Base-by-base conservation (phyloP, 441 rosid genomes). In the Gossypium davidsonii region DNA sequence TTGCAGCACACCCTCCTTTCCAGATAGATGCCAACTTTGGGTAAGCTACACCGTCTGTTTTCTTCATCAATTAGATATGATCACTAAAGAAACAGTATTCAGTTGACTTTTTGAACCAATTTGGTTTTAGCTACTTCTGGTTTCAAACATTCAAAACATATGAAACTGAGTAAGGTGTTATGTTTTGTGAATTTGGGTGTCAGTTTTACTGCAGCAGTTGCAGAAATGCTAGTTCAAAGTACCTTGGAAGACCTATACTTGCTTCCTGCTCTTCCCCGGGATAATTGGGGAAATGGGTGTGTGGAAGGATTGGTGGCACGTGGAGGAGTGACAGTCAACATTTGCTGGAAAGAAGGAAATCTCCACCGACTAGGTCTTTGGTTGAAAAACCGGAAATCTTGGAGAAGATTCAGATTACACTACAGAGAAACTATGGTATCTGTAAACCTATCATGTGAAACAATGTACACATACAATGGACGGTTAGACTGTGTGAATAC, bases 1-100 rank as follows among this genome's bases (percentile, higher is more conserved):
- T 94, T 84, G 85, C 93, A 14, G 96, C 97, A n/a, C 98, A 92
- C 70, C 99, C 99, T 12, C 99, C 98, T 25, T 94, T 94, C 77
- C 98, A 92, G 79, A 94, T 94, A 3, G 99, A 94, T 79, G 94
- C 90, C 73, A 94, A 94, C 77, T 89, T 91, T 20, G 98, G 97
- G 98, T 94, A 85, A 85, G 85, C 71, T 46, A 23, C 71, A 55
- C 18, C 46, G 53, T 59, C 58, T 42, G 14, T n/a, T 71, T 26
- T 51, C 31, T 26, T 20, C 21, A 9, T 44, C 51, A 18, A 8
- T 61, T 31, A 31, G 44, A 39, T 39, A 60, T 5, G 21, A 61
- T 39, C 51, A 15, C 14, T 21, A 4, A 3, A 61, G 37, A 15
- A 18, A 17, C 46, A 10, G 15, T 66, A 48, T 8, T 66, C 12